Evolutionary conservation across 2,329 filamentous ascomycete species (phyloP).

Genomic region (Zarea fungicola): DNA sequence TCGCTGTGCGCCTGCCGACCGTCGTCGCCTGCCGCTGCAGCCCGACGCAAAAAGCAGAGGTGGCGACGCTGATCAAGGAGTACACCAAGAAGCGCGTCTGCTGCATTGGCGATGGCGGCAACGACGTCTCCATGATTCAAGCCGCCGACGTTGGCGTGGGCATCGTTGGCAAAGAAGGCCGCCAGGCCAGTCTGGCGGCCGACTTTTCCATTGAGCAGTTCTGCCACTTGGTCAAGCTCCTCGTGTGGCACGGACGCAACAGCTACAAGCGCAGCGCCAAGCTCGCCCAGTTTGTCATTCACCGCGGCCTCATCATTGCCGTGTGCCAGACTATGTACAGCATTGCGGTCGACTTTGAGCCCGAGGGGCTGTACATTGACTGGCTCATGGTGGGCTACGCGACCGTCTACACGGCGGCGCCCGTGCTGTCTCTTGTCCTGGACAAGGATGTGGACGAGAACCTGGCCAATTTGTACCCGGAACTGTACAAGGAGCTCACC

Average conservation of each 20-base stretch:
- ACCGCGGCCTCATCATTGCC: conserved; percentile 88
- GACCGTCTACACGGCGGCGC: conserved; percentile 89
- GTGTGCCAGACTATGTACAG: conserved; percentile 98
- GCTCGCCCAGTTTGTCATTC: conserved; percentile 95
- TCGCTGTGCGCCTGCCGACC: conserved; percentile 81
- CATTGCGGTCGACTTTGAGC: conserved; percentile 87
- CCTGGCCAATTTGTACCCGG: conserved; percentile 89
- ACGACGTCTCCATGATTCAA: conserved; percentile 99
- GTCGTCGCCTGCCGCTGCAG: conserved; percentile 96
- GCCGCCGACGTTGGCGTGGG: conserved; percentile 96
- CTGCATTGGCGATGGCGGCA: conserved; percentile 96
- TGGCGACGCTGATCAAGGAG: conserved; percentile 83
- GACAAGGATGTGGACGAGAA: conserved; percentile 94
- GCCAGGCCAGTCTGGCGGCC: conserved; percentile 88
- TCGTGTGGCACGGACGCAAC: conserved; percentile 99
- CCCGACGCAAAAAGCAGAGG: conserved; percentile 92
- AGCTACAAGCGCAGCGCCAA: conserved; percentile 95
- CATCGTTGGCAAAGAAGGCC: conserved; percentile 95
- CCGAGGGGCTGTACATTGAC: conserved; percentile 89
- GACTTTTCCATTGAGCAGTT: conserved; percentile 98
- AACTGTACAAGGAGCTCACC: conserved; percentile 97
- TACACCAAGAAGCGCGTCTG: conserved; percentile 93
- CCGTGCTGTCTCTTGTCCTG: conserved; percentile 88
- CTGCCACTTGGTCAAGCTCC: conserved; percentile 85
- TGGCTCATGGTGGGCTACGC: conserved; percentile 97